phyloP scores from a whole-genome alignment of 2,329 filamentous ascomycete species.

The Sphaerulina populicola region DNA sequence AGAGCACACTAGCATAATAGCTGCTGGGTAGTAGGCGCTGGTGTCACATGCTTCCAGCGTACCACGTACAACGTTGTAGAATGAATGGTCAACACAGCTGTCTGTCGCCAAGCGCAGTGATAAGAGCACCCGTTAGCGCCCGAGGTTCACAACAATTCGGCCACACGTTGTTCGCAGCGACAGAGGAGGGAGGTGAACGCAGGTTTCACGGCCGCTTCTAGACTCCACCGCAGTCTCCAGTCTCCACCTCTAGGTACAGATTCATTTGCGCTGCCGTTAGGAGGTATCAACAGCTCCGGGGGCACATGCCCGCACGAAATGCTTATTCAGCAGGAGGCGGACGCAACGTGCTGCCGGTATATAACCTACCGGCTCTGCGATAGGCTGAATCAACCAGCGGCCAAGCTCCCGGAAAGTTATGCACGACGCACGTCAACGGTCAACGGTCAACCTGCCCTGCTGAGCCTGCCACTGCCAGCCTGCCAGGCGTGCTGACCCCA shows the following conservation, averaged over 20 bases:
- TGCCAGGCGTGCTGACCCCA: constrained; percentile 8
- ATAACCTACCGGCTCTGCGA: neutral
- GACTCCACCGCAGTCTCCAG: too few species aligned
- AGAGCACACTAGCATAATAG: neutral
- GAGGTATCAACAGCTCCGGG: constrained; percentile 1
- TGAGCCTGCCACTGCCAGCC: neutral
- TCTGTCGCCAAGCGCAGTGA: neutral
- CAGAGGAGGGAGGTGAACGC: neutral
- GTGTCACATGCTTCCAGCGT: neutral
- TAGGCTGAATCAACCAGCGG: neutral
- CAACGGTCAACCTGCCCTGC: constrained; percentile 2
- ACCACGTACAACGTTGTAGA: neutral
- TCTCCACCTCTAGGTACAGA: neutral
- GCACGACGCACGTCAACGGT: too few species aligned
- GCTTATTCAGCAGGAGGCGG: neutral
- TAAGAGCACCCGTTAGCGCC: neutral
- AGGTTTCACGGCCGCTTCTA: neutral
- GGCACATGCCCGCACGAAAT: constrained; percentile 1
- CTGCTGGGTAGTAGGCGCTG: neutral
- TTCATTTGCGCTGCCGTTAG: neutral
- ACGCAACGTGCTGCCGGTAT: constrained; percentile 6
- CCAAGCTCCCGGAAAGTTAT: constrained; percentile 6
- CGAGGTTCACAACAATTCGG: neutral
- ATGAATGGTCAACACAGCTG: neutral
- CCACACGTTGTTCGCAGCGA: neutral